These are phyloP conservation scores for Pichia inconspicua DNA, from an alignment of 1,139 yeast genomes.

Conservation along the genomic window DNA sequence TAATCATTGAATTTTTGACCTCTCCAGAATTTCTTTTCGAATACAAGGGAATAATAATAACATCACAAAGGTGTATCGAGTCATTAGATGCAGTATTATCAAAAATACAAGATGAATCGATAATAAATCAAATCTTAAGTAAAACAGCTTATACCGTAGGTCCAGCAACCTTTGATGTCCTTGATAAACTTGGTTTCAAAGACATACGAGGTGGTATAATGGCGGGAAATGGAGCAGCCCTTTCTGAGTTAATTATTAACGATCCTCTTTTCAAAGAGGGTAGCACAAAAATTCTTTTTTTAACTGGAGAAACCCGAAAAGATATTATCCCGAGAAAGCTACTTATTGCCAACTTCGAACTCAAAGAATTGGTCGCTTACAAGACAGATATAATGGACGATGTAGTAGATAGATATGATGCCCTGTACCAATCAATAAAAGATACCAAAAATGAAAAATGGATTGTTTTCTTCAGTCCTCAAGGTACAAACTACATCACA, in stretches of 20 bases:
- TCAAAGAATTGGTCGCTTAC: slow-evolving; percentile 63
- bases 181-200: slow-evolving; percentile 54
- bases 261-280: slow-evolving; percentile 28
- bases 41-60: slow-evolving; percentile 57
- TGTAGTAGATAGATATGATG: slow-evolving; percentile 35
- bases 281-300: slow-evolving; percentile 46
- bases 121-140: slow-evolving; percentile 28
- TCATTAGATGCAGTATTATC: slow-evolving; percentile 46
- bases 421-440: slow-evolving; percentile 16
- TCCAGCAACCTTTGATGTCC: slow-evolving; percentile 71
- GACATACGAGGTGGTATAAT: slow-evolving; percentile 63
- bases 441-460: slow-evolving; percentile 33
- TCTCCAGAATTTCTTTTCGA: slow-evolving; percentile 35
- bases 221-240: slow-evolving; percentile 74
- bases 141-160: slow-evolving; percentile 82
- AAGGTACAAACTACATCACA: slow-evolving; percentile 65
- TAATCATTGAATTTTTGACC: slow-evolving; percentile 36
- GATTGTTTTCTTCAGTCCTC: slow-evolving; percentile 88
- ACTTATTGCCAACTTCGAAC: slow-evolving; percentile 35
- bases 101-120: slow-evolving; percentile 12
- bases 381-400: slow-evolving; percentile 49
- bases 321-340: slow-evolving; percentile 72
- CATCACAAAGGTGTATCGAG: slow-evolving; percentile 90
- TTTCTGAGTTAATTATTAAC: slow-evolving; percentile 56
- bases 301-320: slow-evolving; percentile 80